Conservation (phyloP, 164 flowering plant species). For the Amborella trichopoda region DNA sequence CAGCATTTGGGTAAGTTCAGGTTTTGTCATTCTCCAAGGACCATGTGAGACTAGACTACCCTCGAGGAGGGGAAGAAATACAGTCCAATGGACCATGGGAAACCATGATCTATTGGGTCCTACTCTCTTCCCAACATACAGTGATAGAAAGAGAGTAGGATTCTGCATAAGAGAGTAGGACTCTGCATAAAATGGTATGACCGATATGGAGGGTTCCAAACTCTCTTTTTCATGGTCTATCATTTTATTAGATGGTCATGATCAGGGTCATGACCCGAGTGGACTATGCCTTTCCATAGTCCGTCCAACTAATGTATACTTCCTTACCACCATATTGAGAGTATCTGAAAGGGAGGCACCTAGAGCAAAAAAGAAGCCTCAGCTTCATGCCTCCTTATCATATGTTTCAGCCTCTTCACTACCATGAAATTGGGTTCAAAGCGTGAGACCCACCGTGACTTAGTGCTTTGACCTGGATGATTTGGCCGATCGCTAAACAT, state of each 20-base stretch:
- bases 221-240: too few species aligned
- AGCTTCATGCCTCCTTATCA: conserved; percentile 22
- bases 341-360: conserved; percentile 23
- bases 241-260: too few species aligned
- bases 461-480: conserved; percentile 39
- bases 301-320: neutral
- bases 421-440: conserved; percentile 48
- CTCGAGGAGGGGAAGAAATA: neutral
- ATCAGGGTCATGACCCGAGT: neutral
- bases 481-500: conserved; percentile 66
- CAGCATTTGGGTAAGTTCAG: neutral
- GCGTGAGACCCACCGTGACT: conserved; percentile 45
- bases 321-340: neutral
- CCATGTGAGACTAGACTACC: neutral
- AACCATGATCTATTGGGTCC: too few species aligned
- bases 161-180: too few species aligned
- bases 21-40: neutral
- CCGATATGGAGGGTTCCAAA: too few species aligned
- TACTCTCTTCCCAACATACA: too few species aligned
- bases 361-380: conserved; percentile 19
- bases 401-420: conserved; percentile 35
- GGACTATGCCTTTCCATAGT: neutral
- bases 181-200: too few species aligned
- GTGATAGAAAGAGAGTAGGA: too few species aligned
- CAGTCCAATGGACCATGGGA: neutral